Base-by-base conservation (phyloP, 2,329 filamentous ascomycete species). In the Clarireedia homoeocarpa region DNA sequence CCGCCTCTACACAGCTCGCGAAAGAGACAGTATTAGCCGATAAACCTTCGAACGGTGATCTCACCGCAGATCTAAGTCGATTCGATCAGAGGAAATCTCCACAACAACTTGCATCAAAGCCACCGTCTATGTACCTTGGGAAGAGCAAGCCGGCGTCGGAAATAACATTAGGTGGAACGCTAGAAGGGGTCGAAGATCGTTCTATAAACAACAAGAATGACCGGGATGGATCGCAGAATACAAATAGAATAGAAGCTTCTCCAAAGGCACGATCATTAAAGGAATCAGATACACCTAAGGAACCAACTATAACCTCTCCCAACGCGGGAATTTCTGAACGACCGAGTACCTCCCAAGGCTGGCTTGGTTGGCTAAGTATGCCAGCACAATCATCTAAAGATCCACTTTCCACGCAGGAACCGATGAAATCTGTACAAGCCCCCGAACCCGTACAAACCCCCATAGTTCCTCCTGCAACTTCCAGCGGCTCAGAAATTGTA, bases 21-120 rank as follows among this genome's bases (percentile, higher is more conserved):
- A 76, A 75, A 60, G 82, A 86, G 66, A 81, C 78, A 12, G 84
- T 85, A 27, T 70, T 81, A 47, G 82, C 81, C 30, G 80, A 56
- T 52, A 70, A 67, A 55, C 54, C 65, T 9, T 60, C 58, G n/a
- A 69, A 65, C 51, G 61, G 57, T 12, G 44, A 56, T 5, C 55
- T 64, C 10, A 56, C 64, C n/a, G 52, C 62, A 40, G 65, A 66
- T 55, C 53, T 67, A 23, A 64, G 53, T 60, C 62, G 60, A 45
- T 66, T 67, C 51, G 66, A 69, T 45, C 56, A 59, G 15, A 64
- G 61, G 51, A 63, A 60, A 49, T 47, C 64, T 30, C 51, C 61
- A 12, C 46, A 53, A n/a, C 54, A 55, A 20, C 52, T 58, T 12
- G 44, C 56, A 42, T 54, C 59, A 15, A 59, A 67, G 44, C 67